Conservation (phyloP, 2,329 filamentous ascomycete species). For the Thielaviopsis cerberus region DNA sequence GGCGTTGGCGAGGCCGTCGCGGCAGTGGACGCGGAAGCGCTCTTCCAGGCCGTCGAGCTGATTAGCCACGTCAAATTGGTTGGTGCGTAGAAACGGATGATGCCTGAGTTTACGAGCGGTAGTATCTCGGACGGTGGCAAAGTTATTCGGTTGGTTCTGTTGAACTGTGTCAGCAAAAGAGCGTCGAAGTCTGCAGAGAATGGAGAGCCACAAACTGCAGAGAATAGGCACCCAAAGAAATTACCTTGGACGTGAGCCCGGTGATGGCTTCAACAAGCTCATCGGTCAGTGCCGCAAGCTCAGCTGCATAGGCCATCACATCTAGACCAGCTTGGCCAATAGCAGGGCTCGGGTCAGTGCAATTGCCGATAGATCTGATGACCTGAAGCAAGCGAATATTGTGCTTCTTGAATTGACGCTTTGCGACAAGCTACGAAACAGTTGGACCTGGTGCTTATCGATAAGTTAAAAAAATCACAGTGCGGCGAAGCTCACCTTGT, state of each 20-base stretch:
- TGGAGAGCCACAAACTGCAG: background rate
- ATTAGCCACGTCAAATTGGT: slow-evolving; percentile 54
- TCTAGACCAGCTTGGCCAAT: slow-evolving; percentile 3
- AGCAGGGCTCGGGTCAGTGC: background rate
- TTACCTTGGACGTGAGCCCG: slow-evolving; percentile 33
- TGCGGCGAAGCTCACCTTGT: background rate
- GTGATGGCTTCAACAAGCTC: slow-evolving; percentile 51
- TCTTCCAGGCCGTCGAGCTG: slow-evolving; percentile 59
- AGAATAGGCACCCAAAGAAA: background rate
- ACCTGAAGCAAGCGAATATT: too few species aligned
- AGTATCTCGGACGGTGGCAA: slow-evolving; percentile 17
- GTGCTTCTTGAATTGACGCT: too few species aligned
- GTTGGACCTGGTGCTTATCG: background rate
- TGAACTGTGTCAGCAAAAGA: background rate
- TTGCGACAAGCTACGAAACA: background rate
- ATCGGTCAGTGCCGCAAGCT: slow-evolving; percentile 45
- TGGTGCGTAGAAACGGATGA: slow-evolving; percentile 44
- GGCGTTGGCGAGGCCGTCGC: slow-evolving; percentile 61
- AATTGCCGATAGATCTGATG: too few species aligned
- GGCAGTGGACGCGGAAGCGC: slow-evolving; percentile 63
- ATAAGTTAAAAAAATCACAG: background rate
- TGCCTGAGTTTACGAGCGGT: slow-evolving; percentile 25
- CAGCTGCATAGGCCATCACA: slow-evolving; percentile 52
- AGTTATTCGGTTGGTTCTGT: slow-evolving; percentile 15
- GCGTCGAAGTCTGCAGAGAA: background rate